Evolutionary conservation across 164 flowering plant species (phyloP), one percentile per base, ranked within the genome.

Genomic region (Nelumbo lutea): DNA sequence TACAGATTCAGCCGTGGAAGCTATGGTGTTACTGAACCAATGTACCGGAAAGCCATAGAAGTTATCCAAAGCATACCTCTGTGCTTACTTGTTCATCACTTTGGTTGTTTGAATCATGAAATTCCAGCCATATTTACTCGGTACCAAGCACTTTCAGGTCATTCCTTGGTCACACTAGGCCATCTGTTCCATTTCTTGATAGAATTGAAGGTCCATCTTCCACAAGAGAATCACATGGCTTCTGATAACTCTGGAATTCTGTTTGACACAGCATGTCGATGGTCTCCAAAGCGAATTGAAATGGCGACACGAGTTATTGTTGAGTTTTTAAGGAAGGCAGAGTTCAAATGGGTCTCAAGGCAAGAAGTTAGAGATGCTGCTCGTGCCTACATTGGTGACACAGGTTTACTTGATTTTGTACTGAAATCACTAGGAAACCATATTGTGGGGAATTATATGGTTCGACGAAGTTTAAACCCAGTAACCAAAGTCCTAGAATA

Each of bases 361-460:
- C 99, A 93, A 74, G 87, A 90, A 66, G 96, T 96, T n/a, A 76
- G 99, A 40, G 99, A 96, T 63, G 84, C 87, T 5, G 99, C 99
- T 11, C 83, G 99, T 2, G 78, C 73, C 39, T 88, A 93, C 72
- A 85, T 96, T 39, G 98, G 99, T 0, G 98, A 96, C 75, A 96
- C 99, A 0, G 99, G 99, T 0, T 70, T 96, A 61, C 77, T 96
- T 0, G 98, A 96, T 79, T 93, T 88, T 42, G 97, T 96, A 47
- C 79, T 96, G 27, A 96, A 96, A 62, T 92, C 99, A 0, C 80
- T 96, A 2, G 96, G 99, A 39, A 96, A 96, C 66, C 97, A 87
- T 9, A 69, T 89, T 0, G 93, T 96, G 2, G 99, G 99, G 27
- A 86, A 83, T 5, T 89, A 86, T 61, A 60, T 93, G 52, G 95